These are phyloP conservation scores for Myxozyma neglecta DNA, from an alignment of 805 yeast genomes.

Conservation along the genomic window DNA sequence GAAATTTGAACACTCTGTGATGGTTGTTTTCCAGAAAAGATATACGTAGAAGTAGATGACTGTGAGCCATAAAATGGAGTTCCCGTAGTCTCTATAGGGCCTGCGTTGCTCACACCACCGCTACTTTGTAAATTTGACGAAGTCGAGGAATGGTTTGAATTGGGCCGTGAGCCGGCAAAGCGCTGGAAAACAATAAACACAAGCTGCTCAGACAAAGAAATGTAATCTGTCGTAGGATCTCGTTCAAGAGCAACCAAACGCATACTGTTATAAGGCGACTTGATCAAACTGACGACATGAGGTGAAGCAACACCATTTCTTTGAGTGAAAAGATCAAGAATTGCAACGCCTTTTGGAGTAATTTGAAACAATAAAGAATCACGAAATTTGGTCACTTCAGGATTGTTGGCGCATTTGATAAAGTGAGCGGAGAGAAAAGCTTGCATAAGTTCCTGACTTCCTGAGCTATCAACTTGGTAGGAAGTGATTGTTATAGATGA, in stretches of 20 bases:
- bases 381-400: slow-evolving; percentile 9
- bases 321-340: slow-evolving; percentile 61
- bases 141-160: slow-evolving; percentile 34
- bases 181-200: slow-evolving; percentile 61
- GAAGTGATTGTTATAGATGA: slow-evolving; percentile 43
- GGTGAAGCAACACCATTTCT: slow-evolving; percentile 52
- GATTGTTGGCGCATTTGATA: slow-evolving; percentile 19
- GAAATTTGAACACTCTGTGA: neutral
- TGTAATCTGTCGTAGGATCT: slow-evolving; percentile 54
- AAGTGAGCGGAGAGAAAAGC: slow-evolving; percentile 21
- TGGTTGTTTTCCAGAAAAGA: neutral
- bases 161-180: slow-evolving; percentile 66
- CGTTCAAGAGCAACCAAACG: slow-evolving; percentile 68
- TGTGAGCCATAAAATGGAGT: neutral
- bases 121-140: neutral
- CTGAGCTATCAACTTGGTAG: slow-evolving; percentile 22
- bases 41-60: neutral
- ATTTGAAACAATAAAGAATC: slow-evolving; percentile 54
- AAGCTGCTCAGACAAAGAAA: slow-evolving; percentile 62
- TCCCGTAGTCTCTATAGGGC: neutral
- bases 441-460: slow-evolving; percentile 17
- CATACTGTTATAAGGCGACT: slow-evolving; percentile 68
- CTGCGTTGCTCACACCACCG: neutral
- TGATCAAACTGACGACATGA: slow-evolving; percentile 49
- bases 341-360: slow-evolving; percentile 84